phyloP scores from a whole-genome alignment of 306 rosid species.

The Cicer pinnatifidum region DNA sequence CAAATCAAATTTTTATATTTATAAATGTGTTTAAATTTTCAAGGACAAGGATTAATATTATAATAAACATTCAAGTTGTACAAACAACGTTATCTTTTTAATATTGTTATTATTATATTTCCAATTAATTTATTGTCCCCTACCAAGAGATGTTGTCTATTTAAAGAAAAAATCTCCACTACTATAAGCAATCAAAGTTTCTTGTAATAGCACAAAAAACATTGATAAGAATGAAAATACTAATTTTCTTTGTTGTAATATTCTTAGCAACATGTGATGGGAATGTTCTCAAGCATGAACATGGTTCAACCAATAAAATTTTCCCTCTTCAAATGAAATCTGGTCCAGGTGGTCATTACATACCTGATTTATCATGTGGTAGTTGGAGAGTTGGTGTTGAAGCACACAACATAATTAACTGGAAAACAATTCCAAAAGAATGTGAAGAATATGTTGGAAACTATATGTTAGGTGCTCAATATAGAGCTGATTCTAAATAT shows the following conservation, averaged over 20 bases:
- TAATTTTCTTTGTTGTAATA: neutral
- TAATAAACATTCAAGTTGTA: too few species aligned
- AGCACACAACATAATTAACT: constrained; percentile 52
- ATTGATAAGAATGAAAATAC: neutral
- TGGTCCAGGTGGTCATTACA: constrained; percentile 23
- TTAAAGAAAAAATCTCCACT: constrained; percentile 1
- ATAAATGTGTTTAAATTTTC: too few species aligned
- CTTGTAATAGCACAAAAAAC: neutral
- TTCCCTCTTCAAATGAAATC: constrained; percentile 50
- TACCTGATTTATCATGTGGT: constrained; percentile 44
- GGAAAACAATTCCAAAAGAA: constrained; percentile 47
- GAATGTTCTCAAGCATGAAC: constrained; percentile 1
- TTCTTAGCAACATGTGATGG: constrained; percentile 25
- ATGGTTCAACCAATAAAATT: constrained; percentile 32
- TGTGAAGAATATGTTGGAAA: constrained; percentile 57
- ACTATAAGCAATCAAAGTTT: neutral
- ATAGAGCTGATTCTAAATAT: constrained; percentile 52
- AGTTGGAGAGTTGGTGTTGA: constrained; percentile 76
- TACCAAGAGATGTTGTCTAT: neutral
- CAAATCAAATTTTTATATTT: too few species aligned
- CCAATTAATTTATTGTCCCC: neutral
- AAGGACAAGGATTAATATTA: too few species aligned
- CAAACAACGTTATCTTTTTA: neutral
- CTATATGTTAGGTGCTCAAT: constrained; percentile 53
- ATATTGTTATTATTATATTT: neutral